Base-by-base conservation (phyloP, 2,329 filamentous ascomycete species). In the Uncinocarpus reesii region DNA sequence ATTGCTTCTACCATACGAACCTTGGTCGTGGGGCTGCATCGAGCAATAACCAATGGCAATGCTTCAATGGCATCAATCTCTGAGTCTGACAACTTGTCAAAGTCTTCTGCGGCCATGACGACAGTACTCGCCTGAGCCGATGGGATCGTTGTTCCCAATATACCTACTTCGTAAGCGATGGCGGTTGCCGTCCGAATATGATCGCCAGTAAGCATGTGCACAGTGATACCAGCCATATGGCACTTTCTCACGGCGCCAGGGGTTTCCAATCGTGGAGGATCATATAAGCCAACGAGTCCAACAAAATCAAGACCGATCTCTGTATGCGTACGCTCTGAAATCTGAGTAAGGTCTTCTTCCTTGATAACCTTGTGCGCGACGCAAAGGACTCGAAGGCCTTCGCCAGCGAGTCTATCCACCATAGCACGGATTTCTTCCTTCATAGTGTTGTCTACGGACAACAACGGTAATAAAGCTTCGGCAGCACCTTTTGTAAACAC, bases 151-250 rank as follows among this genome's bases (percentile, higher is more conserved):
- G 32, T 49, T 18, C 54, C 52, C 48, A 88, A 75, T 55, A 88
- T 86, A 40, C 83, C 81, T n/a, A 87, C 81, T 63, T 88, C 79
- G 57, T 74, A 74, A 15, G 84, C 83, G 57, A 88, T 86, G n/a
- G 83, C 83, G 57, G 77, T 76, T 34, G 83, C 84, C 1, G 83
- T 88, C 53, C 81, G 78, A 5, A 80, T 80, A 60, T 87, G 83
- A 57, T 88, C 84, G 41, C 83, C 84, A 23, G 84, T 88, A 36
- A 86, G 71, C 83, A 86, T 86, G 66, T 86, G 82, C 8, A 86
- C 83, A 55, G 74, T 76, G 62, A 86, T 84, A 45, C 83, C 83
- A 16, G 83, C 83, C 48, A 73, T 72, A 48, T 81, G 76, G 57
- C 81, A 85, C 59, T 80, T 75, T 28, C 70, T 71, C 47, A 86